Percentiles rank a stretch among this genome's conserved stretches.
These are phyloP conservation scores for Linanthus parryae DNA, from an alignment of 148 eudicot genomes.

Conservation along the genomic window DNA sequence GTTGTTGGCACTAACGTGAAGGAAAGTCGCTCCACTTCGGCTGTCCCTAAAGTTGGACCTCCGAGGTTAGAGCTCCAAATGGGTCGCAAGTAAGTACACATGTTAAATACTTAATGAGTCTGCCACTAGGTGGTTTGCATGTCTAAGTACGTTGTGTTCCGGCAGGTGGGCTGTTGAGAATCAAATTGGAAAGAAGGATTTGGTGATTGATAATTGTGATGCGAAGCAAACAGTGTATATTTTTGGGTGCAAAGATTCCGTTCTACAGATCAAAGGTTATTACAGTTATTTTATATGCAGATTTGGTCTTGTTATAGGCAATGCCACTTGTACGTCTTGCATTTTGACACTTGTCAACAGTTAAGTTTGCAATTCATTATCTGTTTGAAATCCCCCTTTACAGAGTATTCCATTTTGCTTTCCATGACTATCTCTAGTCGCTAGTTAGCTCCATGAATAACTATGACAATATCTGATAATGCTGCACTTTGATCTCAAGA, in stretches of 20 bases:
- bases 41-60: conserved; percentile 68
- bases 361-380: no score
- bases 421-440: no score
- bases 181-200: conserved; percentile 68
- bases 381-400: no score
- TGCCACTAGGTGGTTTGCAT: not conserved
- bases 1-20: conserved; percentile 62
- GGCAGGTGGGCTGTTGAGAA: conserved; percentile 92
- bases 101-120: conserved; percentile 1
- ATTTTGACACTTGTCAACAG: no score
- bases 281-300: conserved; percentile 3
- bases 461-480: no score
- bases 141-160: conserved; percentile 5
- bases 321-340: no score
- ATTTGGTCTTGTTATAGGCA: conserved; percentile 4
- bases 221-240: conserved; percentile 86
- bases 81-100: conserved; percentile 91
- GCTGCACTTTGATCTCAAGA: no score
- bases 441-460: no score
- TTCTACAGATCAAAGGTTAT: conserved; percentile 78
- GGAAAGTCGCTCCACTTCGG: conserved; percentile 33
- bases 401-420: no score
- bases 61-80: conserved; percentile 95
- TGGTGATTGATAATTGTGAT: conserved; percentile 84
- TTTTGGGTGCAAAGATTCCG: conserved; percentile 89